Conservation (phyloP, 208 protist species). For the Acanthamoeba castellanii region DNA sequence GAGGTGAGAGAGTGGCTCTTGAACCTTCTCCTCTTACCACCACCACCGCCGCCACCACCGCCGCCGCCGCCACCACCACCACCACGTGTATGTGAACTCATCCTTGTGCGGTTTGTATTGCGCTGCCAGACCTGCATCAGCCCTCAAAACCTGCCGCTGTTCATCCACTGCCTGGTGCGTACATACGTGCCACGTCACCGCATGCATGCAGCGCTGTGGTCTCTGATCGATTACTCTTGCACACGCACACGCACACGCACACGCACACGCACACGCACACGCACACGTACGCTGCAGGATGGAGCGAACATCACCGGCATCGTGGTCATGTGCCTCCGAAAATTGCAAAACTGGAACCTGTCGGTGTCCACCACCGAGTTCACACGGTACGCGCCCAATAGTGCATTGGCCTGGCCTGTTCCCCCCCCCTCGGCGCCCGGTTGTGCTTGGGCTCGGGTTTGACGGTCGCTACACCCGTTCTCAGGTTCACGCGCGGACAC, state of each 20-base stretch:
- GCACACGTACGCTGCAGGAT: neutral
- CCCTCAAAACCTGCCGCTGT: slow-evolving; percentile 45
- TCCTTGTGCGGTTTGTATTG: no score
- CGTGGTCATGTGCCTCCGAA: slow-evolving; percentile 70
- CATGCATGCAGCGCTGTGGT: no score
- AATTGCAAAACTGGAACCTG: slow-evolving; percentile 64
- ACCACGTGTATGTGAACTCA: no score
- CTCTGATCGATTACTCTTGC: no score
- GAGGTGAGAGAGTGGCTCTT: neutral
- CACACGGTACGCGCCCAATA: neutral
- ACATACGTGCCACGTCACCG: neutral
- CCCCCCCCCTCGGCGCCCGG: no score
- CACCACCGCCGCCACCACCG: no score
- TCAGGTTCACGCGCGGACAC: slow-evolving; percentile 25
- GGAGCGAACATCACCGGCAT: slow-evolving; percentile 46
- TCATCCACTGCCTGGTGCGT: slow-evolving; percentile 54
- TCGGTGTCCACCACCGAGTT: slow-evolving; percentile 42
- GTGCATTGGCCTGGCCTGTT: neutral
- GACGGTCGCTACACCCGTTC: neutral
- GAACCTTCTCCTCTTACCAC: no score
- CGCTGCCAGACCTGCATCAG: slow-evolving; percentile 5
- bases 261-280: no score
- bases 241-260: no score
- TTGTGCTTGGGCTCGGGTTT: neutral
- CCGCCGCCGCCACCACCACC: no score